Conservation (phyloP, 208 protist genomes). For the Acanthamoeba lenticulata region DNA sequence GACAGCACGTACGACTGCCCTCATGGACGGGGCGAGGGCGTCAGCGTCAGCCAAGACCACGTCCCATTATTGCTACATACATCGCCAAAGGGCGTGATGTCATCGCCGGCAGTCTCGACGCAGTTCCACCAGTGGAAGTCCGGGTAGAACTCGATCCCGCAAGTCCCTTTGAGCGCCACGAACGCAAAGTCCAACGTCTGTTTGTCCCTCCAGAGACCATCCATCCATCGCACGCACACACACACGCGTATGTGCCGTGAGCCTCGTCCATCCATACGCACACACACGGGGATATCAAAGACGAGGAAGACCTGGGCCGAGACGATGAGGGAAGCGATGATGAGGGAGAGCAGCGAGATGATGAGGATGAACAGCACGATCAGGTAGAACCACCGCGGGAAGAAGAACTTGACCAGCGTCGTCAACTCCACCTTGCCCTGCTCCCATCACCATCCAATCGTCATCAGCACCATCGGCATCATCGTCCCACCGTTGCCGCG, state of each 20-base stretch:
- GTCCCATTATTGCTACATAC: not conserved
- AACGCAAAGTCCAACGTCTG: slow-evolving; percentile 48
- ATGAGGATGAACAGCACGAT: slow-evolving; percentile 16
- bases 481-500: too few relatives aligned
- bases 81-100: slow-evolving; percentile 38
- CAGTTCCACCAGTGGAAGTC: not conserved
- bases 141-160: slow-evolving; percentile 31
- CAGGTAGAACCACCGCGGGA: slow-evolving; percentile 25
- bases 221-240: too few relatives aligned
- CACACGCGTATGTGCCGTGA: too few relatives aligned
- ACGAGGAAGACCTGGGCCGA: not conserved
- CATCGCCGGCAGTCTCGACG: not conserved
- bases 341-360: slow-evolving; percentile 26
- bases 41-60: not conserved
- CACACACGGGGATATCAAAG: not conserved
- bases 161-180: not conserved
- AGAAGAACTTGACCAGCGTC: slow-evolving; percentile 54
- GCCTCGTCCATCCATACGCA: not conserved
- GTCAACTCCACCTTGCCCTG: slow-evolving; percentile 56
- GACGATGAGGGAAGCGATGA: slow-evolving; percentile 47
- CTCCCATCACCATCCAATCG: too few relatives aligned
- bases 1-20: slow-evolving; percentile 47
- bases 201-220: too few relatives aligned
- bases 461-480: too few relatives aligned
- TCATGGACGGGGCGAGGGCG: not conserved